A percentile compares a stretch with the other conserved stretches of the same genome.
These are phyloP conservation scores for Chlamydomonas incerta DNA, from an alignment of 139 green algal genomes.

Conservation along the genomic window DNA sequence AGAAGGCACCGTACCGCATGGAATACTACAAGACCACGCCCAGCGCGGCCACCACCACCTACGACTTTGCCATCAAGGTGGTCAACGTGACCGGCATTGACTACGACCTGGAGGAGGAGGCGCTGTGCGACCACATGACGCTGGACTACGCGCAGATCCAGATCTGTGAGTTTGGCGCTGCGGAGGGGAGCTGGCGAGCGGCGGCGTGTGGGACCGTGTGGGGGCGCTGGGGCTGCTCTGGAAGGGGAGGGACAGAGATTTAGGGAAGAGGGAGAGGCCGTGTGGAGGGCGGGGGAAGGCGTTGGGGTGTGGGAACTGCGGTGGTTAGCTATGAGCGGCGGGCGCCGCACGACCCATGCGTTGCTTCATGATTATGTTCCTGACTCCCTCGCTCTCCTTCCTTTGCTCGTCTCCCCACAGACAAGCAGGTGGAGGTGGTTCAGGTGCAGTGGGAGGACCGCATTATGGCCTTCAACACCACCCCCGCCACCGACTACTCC, in stretches of 20 bases:
- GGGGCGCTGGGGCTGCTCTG: too few relatives aligned
- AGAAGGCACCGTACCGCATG: conserved; percentile 52
- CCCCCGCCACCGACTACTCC: conserved; percentile 31
- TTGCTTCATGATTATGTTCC: too few relatives aligned
- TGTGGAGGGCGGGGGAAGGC: too few relatives aligned
- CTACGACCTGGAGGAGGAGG: conserved; percentile 28
- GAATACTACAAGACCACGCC: conserved; percentile 15
- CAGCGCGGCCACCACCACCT: not conserved
- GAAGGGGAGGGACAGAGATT: too few relatives aligned
- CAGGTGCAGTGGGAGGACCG: conserved; percentile 46
- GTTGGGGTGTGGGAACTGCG: too few relatives aligned
- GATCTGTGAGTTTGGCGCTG: conserved; percentile 46
- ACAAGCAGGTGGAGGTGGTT: conserved; percentile 46
- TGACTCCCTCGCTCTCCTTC: not conserved
- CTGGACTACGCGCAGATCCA: conserved; percentile 53
- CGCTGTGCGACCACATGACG: conserved; percentile 48
- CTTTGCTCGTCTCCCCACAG: not conserved
- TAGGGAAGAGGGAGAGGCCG: too few relatives aligned
- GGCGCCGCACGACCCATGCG: too few relatives aligned
- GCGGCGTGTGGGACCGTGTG: too few relatives aligned
- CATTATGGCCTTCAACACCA: conserved; percentile 55
- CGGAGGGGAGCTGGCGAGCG: too few relatives aligned
- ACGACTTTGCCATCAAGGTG: conserved; percentile 43
- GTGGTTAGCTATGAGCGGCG: too few relatives aligned
- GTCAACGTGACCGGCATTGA: conserved; percentile 14